These are phyloP conservation scores for Trebouxia gelatinosa DNA, from an alignment of 163 green algal genomes.

Conservation along the genomic window DNA sequence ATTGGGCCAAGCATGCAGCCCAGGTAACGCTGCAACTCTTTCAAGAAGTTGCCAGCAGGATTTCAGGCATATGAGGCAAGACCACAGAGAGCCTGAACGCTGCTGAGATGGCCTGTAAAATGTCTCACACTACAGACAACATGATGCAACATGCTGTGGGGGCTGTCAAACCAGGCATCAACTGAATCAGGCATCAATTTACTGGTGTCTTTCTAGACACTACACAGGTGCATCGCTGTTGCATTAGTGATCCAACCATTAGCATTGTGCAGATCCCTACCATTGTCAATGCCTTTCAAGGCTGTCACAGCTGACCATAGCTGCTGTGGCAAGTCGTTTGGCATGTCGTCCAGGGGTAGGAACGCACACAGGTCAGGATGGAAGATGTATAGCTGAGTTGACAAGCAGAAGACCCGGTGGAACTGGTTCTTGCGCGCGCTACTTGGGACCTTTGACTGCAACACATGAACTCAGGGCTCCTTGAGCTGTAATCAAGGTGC, in stretches of 20 bases:
- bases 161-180: no score
- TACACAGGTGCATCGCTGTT: no score
- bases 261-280: background rate
- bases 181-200: no score
- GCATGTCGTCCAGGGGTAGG: conserved; percentile 4
- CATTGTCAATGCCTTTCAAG: background rate
- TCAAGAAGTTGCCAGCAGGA: no score
- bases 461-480: background rate
- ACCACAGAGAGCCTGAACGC: no score
- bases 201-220: no score
- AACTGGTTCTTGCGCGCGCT: no score
- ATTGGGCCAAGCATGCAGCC: no score
- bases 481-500: background rate
- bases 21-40: no score
- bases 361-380: background rate
- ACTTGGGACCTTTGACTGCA: conserved; percentile 13
- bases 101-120: background rate
- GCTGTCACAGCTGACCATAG: conserved; percentile 12
- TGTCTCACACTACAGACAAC: background rate
- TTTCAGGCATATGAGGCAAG: no score
- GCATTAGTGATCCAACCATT: no score
- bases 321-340: conserved; percentile 12
- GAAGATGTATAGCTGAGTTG: conserved; percentile 13
- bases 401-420: background rate
- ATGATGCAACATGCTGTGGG: background rate